phyloP scores from a whole-genome alignment of 164 flowering plant species.

The Aristolochia fimbriata region DNA sequence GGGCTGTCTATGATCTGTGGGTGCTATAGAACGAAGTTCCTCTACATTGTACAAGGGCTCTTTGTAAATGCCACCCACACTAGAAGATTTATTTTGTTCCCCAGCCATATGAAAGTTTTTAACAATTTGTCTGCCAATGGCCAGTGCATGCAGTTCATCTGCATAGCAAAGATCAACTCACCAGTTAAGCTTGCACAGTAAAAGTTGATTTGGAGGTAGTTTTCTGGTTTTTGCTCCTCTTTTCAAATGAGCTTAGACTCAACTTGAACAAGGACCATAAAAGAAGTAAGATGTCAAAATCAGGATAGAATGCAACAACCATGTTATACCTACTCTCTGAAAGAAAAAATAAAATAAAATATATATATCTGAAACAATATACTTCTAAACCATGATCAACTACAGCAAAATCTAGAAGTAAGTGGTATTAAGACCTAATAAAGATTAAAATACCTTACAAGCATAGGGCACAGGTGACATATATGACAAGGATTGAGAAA shows the following conservation, averaged over 20 bases:
- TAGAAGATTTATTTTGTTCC: conserved; percentile 22
- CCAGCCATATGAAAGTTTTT: conserved; percentile 94
- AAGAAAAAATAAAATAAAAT: too few species aligned
- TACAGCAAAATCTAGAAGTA: too few species aligned
- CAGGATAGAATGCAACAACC: too few species aligned
- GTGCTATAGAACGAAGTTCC: conserved; percentile 85
- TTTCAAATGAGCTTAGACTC: too few species aligned
- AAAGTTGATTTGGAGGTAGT: background rate
- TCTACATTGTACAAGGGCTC: conserved; percentile 83
- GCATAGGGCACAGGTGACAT: background rate
- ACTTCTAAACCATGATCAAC: too few species aligned
- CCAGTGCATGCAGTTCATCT: conserved; percentile 95
- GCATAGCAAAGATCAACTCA: conserved; percentile 9
- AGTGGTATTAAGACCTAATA: too few species aligned
- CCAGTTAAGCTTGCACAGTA: background rate
- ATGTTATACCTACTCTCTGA: too few species aligned
- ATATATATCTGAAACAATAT: too few species aligned
- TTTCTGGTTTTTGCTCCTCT: too few species aligned
- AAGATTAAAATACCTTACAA: background rate
- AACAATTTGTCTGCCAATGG: conserved; percentile 80
- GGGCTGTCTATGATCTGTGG: conserved; percentile 78
- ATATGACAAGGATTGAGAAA: conserved; percentile 6
- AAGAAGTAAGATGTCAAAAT: too few species aligned
- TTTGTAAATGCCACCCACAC: conserved; percentile 27
- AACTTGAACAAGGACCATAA: too few species aligned